Evolutionary conservation across 2,329 filamentous ascomycete species (phyloP).

Genomic region (Talaromyces sp.): DNA sequence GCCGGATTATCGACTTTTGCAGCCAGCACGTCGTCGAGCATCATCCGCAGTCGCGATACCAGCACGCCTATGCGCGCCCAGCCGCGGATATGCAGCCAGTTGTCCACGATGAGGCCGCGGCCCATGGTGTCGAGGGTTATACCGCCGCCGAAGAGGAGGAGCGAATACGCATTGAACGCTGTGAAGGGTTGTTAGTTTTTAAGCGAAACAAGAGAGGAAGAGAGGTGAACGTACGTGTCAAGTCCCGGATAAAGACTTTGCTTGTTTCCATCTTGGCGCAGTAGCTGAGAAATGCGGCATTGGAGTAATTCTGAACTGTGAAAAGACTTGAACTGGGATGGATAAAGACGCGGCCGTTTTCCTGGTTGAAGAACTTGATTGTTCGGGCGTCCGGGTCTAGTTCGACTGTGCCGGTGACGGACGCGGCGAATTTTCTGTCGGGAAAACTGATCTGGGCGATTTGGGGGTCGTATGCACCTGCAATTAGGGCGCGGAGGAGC

Average conservation of each 20-base stretch:
- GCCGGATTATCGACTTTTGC: slow-evolving; percentile 71
- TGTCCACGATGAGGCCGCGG: slow-evolving; percentile 82
- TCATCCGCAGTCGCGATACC: slow-evolving; percentile 72
- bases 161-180: slow-evolving; percentile 79
- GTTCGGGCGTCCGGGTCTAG: slow-evolving; percentile 86
- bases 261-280: slow-evolving; percentile 88
- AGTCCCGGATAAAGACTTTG: slow-evolving; percentile 86
- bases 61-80: slow-evolving; percentile 95
- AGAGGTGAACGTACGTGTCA: slow-evolving; percentile 65
- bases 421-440: slow-evolving; percentile 89
- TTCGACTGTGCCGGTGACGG: slow-evolving; percentile 83
- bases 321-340: slow-evolving; percentile 88
- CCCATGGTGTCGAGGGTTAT: slow-evolving; percentile 85
- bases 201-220: not conserved
- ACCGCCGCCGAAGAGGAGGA: slow-evolving; percentile 81
- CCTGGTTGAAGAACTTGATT: slow-evolving; percentile 88
- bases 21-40: slow-evolving; percentile 82
- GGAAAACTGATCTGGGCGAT: slow-evolving; percentile 89
- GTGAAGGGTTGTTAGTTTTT: not conserved
- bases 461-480: slow-evolving; percentile 75
- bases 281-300: slow-evolving; percentile 77
- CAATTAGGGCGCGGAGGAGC: slow-evolving; percentile 65
- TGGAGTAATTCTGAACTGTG: slow-evolving; percentile 70
- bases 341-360: slow-evolving; percentile 83
- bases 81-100: slow-evolving; percentile 79